A percentile compares a stretch with the other conserved stretches of the same genome.
Conservation (phyloP, 2,329 filamentous ascomycete species). For the Trichoderma simmonsii region DNA sequence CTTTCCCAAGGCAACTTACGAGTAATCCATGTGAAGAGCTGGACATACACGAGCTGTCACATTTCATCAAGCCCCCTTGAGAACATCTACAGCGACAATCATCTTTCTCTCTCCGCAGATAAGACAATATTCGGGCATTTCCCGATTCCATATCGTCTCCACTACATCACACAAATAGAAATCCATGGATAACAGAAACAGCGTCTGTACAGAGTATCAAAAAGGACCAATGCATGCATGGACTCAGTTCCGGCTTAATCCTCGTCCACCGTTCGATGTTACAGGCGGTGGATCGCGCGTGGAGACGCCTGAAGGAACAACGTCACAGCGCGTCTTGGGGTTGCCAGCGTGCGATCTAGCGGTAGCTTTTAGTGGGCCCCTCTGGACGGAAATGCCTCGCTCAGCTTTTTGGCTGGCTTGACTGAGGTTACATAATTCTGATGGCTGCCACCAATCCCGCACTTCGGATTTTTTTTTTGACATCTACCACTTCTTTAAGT, state of each 20-base stretch:
- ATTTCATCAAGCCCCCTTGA: too few relatives aligned
- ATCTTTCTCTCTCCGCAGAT: not conserved
- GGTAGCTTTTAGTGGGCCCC: not conserved
- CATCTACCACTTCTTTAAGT: not conserved
- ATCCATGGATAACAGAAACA: not conserved
- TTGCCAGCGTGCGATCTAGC: slow-evolving; percentile 1
- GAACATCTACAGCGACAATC: not conserved
- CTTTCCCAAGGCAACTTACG: not conserved
- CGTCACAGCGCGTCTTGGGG: slow-evolving; percentile 13
- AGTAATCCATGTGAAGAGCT: not conserved
- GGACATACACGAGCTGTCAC: too few relatives aligned
- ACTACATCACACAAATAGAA: not conserved
- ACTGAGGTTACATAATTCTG: not conserved
- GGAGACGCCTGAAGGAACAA: slow-evolving; percentile 2
- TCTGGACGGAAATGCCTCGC: not conserved
- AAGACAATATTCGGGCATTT: not conserved
- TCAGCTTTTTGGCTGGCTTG: too few relatives aligned
- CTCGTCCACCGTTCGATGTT: not conserved
- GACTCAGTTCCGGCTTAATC: too few relatives aligned
- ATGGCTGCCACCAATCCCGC: not conserved
- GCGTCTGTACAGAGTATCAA: not conserved
- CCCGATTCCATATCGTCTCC: not conserved
- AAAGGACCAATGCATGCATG: not conserved
- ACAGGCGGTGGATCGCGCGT: not conserved
- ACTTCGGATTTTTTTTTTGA: not conserved